Evolutionary conservation across 2,329 filamentous ascomycete species (phyloP).

Genomic region (Fusarium annulatum): DNA sequence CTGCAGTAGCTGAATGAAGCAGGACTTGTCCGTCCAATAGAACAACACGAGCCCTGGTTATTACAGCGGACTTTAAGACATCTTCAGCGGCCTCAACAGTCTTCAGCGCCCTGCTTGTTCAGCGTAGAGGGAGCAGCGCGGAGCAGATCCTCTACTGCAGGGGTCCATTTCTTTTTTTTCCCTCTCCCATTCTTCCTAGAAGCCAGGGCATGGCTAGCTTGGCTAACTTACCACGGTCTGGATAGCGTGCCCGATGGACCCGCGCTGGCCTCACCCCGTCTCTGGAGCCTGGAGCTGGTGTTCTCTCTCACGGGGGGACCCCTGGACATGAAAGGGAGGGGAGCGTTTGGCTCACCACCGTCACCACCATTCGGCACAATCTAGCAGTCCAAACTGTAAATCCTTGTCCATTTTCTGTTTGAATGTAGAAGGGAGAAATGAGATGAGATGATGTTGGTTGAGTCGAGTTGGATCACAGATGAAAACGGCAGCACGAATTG

Average conservation of each 20-base stretch:
- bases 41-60: constrained; percentile 27
- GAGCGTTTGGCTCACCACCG: constrained; percentile 34
- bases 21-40: constrained; percentile 6
- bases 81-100: constrained; percentile 33
- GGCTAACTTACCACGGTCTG: background rate
- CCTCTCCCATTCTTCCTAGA: background rate
- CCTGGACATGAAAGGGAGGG: constrained; percentile 29
- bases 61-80: constrained; percentile 22
- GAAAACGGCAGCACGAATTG: constrained; percentile 12
- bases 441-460: background rate
- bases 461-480: constrained; percentile 1
- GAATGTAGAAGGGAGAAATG: no score
- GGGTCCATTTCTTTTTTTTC: constrained; percentile 7
- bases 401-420: constrained; percentile 6
- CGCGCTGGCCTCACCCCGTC: constrained; percentile 29
- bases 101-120: constrained; percentile 23
- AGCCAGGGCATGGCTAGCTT: background rate
- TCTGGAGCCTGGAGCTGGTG: background rate
- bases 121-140: constrained; percentile 8
- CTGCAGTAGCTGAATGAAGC: constrained; percentile 23
- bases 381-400: constrained; percentile 27
- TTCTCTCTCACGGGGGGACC: constrained; percentile 12
- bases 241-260: constrained; percentile 23
- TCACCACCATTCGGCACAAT: constrained; percentile 35
- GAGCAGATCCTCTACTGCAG: constrained; percentile 38